phyloP scores from a whole-genome alignment of 768 basidiomycete species.

The Boletus rubroflammeus region DNA sequence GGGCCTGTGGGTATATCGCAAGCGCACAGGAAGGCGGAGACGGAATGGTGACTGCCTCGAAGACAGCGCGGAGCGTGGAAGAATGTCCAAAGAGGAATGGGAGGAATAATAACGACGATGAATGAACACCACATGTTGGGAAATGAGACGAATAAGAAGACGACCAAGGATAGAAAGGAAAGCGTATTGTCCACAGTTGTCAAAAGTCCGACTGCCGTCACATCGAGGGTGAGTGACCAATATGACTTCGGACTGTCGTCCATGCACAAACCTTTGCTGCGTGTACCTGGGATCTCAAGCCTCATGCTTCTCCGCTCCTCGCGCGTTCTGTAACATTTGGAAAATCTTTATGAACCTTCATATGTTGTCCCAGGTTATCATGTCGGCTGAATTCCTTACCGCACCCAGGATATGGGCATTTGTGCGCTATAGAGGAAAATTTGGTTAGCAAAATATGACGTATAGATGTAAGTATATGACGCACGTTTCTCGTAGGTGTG shows the following conservation, averaged over 20 bases:
- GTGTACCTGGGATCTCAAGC: slow-evolving; percentile 1
- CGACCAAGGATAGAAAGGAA: slow-evolving; percentile 20
- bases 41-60: slow-evolving; percentile 16
- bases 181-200: slow-evolving; percentile 22
- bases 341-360: slow-evolving; percentile 66
- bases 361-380: slow-evolving; percentile 86
- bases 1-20: slow-evolving; percentile 21
- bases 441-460: slow-evolving; percentile 11
- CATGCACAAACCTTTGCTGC: slow-evolving; percentile 17
- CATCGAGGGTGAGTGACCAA: slow-evolving; percentile 10
- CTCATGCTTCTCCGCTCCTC: slow-evolving; percentile 22
- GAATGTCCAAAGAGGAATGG: slow-evolving; percentile 24
- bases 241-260: slow-evolving; percentile 23
- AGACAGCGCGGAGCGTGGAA: slow-evolving; percentile 15
- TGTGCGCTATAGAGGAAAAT: slow-evolving; percentile 56
- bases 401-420: slow-evolving; percentile 76
- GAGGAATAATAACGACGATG: slow-evolving; percentile 19
- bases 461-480: slow-evolving; percentile 24
- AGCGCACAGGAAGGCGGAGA: slow-evolving; percentile 12
- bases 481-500: slow-evolving; percentile 92
- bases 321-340: slow-evolving; percentile 27
- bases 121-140: slow-evolving; percentile 24
- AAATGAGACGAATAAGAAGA: slow-evolving; percentile 26
- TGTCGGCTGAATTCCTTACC: slow-evolving; percentile 83
- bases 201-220: slow-evolving; percentile 28